Percentiles rank a stretch among this genome's conserved stretches.
Conservation (phyloP, 768 basidiomycete genomes). For the Tulasnella sp. region DNA sequence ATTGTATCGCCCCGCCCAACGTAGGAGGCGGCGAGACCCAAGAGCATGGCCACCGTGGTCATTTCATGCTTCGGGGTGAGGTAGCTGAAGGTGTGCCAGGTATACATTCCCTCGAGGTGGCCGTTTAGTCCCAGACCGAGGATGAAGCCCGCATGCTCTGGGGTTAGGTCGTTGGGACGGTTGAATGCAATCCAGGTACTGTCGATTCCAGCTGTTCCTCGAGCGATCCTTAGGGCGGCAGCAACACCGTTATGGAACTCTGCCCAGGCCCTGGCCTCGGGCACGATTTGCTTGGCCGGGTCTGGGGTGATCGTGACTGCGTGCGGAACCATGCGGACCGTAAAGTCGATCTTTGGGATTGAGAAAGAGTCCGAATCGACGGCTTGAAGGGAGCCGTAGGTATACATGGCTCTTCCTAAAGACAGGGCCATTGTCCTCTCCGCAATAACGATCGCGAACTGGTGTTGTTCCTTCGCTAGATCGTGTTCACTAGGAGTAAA, state of each 20-base stretch:
- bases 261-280: constrained; percentile 82
- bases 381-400: constrained; percentile 73
- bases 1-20: constrained; percentile 80
- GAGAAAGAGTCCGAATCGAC: constrained; percentile 73
- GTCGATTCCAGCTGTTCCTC: constrained; percentile 70
- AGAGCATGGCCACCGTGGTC: constrained; percentile 87
- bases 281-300: constrained; percentile 48
- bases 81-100: constrained; percentile 94
- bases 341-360: constrained; percentile 75
- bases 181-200: constrained; percentile 97
- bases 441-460: constrained; percentile 71
- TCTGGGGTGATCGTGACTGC: constrained; percentile 67
- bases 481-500: constrained; percentile 67
- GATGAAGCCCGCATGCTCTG: constrained; percentile 95
- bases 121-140: constrained; percentile 89
- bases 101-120: constrained; percentile 81
- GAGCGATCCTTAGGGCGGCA: constrained; percentile 78
- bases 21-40: constrained; percentile 90
- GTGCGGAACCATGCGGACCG: constrained; percentile 67
- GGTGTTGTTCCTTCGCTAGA: constrained; percentile 78
- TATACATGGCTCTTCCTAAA: constrained; percentile 87
- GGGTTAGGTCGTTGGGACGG: constrained; percentile 81
- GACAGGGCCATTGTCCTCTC: constrained; percentile 87
- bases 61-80: constrained; percentile 94
- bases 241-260: constrained; percentile 98